Base-by-base conservation (phyloP, 1,139 yeast genomes). In the Trichomonascaceae sp. region DNA sequence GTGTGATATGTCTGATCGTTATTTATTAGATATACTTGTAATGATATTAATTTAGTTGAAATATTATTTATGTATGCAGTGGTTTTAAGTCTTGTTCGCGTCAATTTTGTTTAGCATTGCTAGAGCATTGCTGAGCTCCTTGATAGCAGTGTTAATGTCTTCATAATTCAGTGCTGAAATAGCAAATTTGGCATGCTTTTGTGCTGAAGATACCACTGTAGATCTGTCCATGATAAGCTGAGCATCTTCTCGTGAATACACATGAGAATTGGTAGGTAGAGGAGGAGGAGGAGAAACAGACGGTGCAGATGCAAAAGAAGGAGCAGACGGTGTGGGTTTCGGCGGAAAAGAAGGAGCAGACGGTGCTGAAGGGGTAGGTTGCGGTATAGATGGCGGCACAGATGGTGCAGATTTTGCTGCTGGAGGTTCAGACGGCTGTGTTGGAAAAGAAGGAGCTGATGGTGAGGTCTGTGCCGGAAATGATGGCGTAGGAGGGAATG, bases 111-210 rank as follows among this genome's bases (percentile, higher is more conserved):
- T 55, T 24, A 71, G 60, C n/a, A 66, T 52, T 1, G 58, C 78
- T 53, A 91, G 71, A 0, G 96, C 96, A 27, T 74, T 67, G 44
- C 73, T 71, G 45, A 93, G 74, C 69, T 93, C 96, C n/a, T 71
- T 72, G 50, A 85, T 81, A 0, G 98, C 98, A 0, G 98, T 93
- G 4, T 70, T 75, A 47, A 83, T 74, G 64, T 93, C 99, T 60
- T 93, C 98, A 68, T 90, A 93, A 67, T 90, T 91, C 62, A 93
- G 77, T 0, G 99, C 99, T 50, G 96, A 87, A 9, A 91, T 85
- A 2, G 97, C 98, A 69, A 84, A 93, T 68, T 85, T 87, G 51
- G 97, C 93, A 61, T 83, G 87, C 65, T 87, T 89, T 66, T 91
- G 97, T 0, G 90, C 87, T 60, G 77, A 74, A n/a, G 80, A 61